Base-by-base conservation (phyloP, 1,284 basidiomycete species). In the Apiotrichum laibachii region DNA sequence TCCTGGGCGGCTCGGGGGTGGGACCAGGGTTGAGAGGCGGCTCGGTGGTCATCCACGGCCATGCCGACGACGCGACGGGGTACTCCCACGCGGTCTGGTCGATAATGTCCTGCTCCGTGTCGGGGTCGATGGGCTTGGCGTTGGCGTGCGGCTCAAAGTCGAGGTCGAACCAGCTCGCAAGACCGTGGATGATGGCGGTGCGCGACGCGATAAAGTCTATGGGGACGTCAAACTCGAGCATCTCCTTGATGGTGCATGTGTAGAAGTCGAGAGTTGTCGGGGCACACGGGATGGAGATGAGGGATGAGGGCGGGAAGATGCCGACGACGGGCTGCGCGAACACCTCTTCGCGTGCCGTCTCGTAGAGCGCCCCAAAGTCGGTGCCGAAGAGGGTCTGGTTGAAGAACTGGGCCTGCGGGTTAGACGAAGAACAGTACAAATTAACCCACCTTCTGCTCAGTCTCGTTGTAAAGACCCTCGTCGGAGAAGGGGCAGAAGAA, bases 401-500 rank as follows among this genome's bases (percentile, higher is more conserved):
- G 69, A 80, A 80, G 67, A 80, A 80, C 50, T 73, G 69, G 1
- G 75, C 77, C 75, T 77, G 61, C 5, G 10, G 18, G 19, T n/a
- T 13, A 39, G 53, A 26, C 19, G 9, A 18, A 22, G 18, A 43
- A 34, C 21, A 13, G 10, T 12, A 33, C 3, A n/a, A 5, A 21
- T 6, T 26, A 1, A 46, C 71, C 53, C 21, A 79, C 79, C 71
- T 82, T 82, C 56, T 72, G 73, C 33, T 78, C 76, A 2, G 79
- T 80, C 63, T 82, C 81, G 48, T 72, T 74, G 68, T 76, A 81
- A n/a, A 82, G 69, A 1, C 69, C 75, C 60, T 80, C 77, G 60
- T 82, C 81, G 10, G 77, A 75, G 61, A 82, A 80, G 0, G 80
- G 80, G 18, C 77, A 75, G 47, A 82, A 78, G 69, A 78, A 81